phyloP scores from a whole-genome alignment of 2,329 filamentous ascomycete genomes.

The Colletotrichum limetticola region DNA sequence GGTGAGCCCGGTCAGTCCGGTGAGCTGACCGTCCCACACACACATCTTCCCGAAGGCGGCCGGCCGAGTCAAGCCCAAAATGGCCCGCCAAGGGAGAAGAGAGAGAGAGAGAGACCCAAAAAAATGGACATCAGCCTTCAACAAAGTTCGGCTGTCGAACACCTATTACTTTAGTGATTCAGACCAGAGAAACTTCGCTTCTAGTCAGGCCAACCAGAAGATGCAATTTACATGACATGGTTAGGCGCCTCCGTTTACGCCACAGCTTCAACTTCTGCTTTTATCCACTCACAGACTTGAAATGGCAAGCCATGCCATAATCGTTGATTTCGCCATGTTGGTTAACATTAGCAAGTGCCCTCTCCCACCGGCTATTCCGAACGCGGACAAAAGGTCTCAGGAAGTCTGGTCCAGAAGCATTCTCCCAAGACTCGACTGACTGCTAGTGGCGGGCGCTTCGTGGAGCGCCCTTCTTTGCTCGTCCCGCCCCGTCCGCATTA shows the following conservation, averaged over 20 bases:
- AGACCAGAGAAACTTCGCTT: constrained; percentile 13
- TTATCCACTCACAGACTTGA: background rate
- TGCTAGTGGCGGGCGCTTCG: constrained; percentile 7
- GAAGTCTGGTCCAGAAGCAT: constrained; percentile 25
- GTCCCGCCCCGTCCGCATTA: background rate
- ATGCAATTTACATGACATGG: constrained; percentile 12
- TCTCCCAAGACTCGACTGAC: background rate
- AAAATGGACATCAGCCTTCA: constrained; percentile 32
- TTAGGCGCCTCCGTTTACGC: constrained; percentile 18
- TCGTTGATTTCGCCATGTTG: constrained; percentile 9
- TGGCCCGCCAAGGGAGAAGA: constrained; percentile 24
- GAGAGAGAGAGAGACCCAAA: background rate
- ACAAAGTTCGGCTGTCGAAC: constrained; percentile 31
- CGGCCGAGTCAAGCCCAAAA: constrained; percentile 22
- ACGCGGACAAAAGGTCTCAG: constrained; percentile 10
- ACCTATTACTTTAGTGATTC: background rate
- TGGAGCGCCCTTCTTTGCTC: constrained; percentile 4
- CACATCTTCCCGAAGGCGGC: background rate
- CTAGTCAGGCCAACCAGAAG: constrained; percentile 27
- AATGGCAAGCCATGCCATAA: constrained; percentile 26
- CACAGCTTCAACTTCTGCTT: background rate
- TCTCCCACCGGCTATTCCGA: background rate
- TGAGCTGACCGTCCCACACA: constrained; percentile 23
- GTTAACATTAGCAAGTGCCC: constrained; percentile 10
- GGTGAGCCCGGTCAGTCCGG: constrained; percentile 23